A percentile compares a stretch with the other conserved stretches of the same genome.
phyloP scores from a whole-genome alignment of 1,284 basidiomycete genomes.

The Stygiomarasmius scandens region DNA sequence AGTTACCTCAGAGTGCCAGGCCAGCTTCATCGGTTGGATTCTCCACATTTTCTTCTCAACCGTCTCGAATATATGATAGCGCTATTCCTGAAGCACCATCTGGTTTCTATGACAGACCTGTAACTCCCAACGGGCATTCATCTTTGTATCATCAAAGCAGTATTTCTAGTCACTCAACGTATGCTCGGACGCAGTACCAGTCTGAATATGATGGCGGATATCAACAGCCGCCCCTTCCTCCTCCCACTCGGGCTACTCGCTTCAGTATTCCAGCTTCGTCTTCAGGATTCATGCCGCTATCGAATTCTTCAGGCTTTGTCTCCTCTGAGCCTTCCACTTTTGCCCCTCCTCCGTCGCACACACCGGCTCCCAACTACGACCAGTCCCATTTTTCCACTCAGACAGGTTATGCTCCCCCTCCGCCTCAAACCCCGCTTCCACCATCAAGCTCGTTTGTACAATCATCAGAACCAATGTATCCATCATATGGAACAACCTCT shows the following conservation, averaged over 20 bases:
- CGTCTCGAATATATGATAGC: constrained; percentile 27
- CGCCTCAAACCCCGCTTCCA: constrained; percentile 36
- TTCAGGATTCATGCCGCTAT: constrained; percentile 65
- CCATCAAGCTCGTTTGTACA: constrained; percentile 12
- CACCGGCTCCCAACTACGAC: constrained; percentile 2
- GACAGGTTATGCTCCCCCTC: constrained; percentile 24
- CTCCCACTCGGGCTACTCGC: constrained; percentile 53
- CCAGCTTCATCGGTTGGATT: constrained; percentile 44
- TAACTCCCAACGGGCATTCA: constrained; percentile 37
- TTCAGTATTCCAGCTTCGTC: constrained; percentile 67
- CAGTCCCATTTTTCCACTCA: constrained; percentile 9
- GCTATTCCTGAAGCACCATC: constrained; percentile 7
- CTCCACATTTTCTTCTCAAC: constrained; percentile 28
- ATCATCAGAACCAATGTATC: neutral
- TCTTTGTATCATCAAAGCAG: constrained; percentile 32
- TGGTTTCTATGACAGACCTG: constrained; percentile 38
- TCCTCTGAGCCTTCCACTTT: constrained; percentile 29
- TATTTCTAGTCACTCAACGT: constrained; percentile 31
- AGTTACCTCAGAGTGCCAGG: constrained; percentile 42
- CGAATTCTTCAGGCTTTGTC: constrained; percentile 35
- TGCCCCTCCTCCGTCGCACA: constrained; percentile 13
- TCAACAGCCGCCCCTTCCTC: constrained; percentile 28
- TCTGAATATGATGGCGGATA: constrained; percentile 54
- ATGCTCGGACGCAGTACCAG: constrained; percentile 46
- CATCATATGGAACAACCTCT: neutral